phyloP scores from a whole-genome alignment of 2,329 filamentous ascomycete species.

The Fusarium sp. region DNA sequence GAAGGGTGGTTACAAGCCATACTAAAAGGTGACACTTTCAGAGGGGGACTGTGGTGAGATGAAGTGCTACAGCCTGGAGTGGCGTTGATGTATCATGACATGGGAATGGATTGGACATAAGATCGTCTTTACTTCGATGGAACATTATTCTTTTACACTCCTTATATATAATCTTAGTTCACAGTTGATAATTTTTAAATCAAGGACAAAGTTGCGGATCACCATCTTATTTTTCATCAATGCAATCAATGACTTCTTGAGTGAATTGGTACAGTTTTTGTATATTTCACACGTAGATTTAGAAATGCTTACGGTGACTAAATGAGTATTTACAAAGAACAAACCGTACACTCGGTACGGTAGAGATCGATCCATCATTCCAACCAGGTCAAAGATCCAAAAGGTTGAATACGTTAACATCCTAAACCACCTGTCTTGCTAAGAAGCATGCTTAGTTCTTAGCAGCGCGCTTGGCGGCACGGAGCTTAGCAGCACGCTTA shows the following conservation, averaged over 20 bases:
- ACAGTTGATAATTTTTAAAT: constrained; percentile 40
- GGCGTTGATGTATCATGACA: constrained; percentile 12
- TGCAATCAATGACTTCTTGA: not conserved
- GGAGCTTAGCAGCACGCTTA: constrained; percentile 9
- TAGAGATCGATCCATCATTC: constrained; percentile 34
- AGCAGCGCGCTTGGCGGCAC: constrained; percentile 17
- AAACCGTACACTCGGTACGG: constrained; percentile 28
- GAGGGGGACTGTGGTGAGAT: not conserved
- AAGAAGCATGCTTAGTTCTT: constrained; percentile 5
- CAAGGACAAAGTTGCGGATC: constrained; percentile 23
- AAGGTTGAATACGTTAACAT: constrained; percentile 9
- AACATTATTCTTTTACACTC: constrained; percentile 34
- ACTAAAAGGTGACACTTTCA: constrained; percentile 4
- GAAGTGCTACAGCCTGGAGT: not conserved
- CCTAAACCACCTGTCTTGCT: not conserved
- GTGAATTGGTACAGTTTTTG: not conserved
- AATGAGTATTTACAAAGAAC: constrained; percentile 48
- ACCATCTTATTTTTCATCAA: not conserved
- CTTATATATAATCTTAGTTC: constrained; percentile 35
- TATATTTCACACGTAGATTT: constrained; percentile 10
- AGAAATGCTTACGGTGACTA: constrained; percentile 18
- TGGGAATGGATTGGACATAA: constrained; percentile 16
- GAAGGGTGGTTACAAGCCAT: constrained; percentile 28
- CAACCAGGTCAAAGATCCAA: constrained; percentile 22
- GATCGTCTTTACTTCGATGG: constrained; percentile 18